Evolutionary conservation across 495 filamentous ascomycete species (phyloP).

Genomic region (Penicillium bialowiezense): DNA sequence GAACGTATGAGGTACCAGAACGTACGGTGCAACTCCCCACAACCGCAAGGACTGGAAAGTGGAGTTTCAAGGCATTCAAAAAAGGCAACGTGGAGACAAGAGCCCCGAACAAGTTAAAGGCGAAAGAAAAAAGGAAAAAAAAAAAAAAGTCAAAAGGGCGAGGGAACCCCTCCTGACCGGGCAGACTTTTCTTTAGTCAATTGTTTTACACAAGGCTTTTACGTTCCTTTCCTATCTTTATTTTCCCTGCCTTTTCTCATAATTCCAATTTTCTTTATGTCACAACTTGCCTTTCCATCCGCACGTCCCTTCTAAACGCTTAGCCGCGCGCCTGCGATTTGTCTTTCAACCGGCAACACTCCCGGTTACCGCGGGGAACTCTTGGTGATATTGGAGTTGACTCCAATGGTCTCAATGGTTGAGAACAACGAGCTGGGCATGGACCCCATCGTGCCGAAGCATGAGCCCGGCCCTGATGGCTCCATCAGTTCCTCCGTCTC

Average conservation of each 20-base stretch:
- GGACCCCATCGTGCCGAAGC: slow-evolving; percentile 21
- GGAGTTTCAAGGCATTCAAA: slow-evolving; percentile 3
- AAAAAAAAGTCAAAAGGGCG: slow-evolving; percentile 15
- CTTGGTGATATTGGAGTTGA: slow-evolving; percentile 1
- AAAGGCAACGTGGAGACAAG: slow-evolving; percentile 7
- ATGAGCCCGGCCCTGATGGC: slow-evolving; percentile 38
- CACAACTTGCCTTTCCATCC: slow-evolving; percentile 27
- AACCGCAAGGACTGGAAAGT: slow-evolving; percentile 2
- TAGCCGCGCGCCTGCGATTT: slow-evolving; percentile 44
- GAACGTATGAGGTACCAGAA: no score
- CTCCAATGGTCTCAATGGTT: slow-evolving; percentile 48
- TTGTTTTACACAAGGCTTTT: slow-evolving; percentile 45
- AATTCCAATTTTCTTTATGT: slow-evolving; percentile 49
- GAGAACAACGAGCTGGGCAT: slow-evolving; percentile 44
- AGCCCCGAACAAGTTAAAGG: slow-evolving; percentile 2
- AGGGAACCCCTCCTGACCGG: slow-evolving; percentile 15
- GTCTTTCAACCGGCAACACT: slow-evolving; percentile 2
- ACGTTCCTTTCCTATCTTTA: slow-evolving; percentile 24
- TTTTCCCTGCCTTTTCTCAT: slow-evolving; percentile 34
- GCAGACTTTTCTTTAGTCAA: slow-evolving; percentile 41
- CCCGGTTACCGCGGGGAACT: slow-evolving; percentile 15
- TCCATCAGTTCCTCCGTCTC: slow-evolving; percentile 49
- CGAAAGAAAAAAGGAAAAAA: slow-evolving; percentile 13
- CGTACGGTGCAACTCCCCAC: background rate
- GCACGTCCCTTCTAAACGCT: slow-evolving; percentile 38